Base-by-base conservation (phyloP, 805 yeast genomes). In the Wickerhamiella alocasiicola region DNA sequence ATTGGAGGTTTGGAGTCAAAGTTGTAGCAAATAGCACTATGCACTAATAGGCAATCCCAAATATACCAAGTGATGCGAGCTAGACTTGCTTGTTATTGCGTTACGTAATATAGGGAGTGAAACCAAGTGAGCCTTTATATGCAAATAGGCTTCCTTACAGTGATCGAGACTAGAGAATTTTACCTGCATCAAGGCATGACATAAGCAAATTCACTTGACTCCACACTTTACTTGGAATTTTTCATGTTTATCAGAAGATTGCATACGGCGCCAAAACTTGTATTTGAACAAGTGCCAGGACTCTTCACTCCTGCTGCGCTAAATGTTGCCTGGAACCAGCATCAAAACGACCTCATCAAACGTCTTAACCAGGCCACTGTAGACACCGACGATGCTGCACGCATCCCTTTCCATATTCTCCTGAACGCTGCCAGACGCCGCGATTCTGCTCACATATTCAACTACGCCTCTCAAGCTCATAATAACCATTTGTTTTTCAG, bases 401-500 rank as follows among this genome's bases (percentile, higher is more conserved):
- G 81, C 56, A 63, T 70, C 15, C 88, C 95, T 3, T 74, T 78
- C 57, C 81, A 81, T 46, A 73, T 83, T 41, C 57, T 62, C 44
- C 50, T 60, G 44, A 70, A 76, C 48, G 74, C 91, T 1, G 79
- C 85, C 3, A 71, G 72, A 52, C 72, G 74, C 47, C 66, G 81
- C 23, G 72, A 75, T 23, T 72, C 73, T 51, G 77, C 85, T 25
- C 72, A 73, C 42, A 60, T 73, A n/a, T 87, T 78, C 68, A 91
- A 87, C 62, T 74, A 70, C 54, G 96, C 97, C 2, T 81, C 95
- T 4, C 94, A 81, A 57, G 77, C 85, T 2, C 88, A 81, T 64
- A 87, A 85, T 63, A 91, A 91, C 64, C 98, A 88, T 62, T 68
- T 91, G 38, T 84, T 81, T 53, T 76, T 85, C 41, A 23, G 26